These are phyloP conservation scores for Xerocomellus amylosporus DNA, from an alignment of 768 basidiomycete species.

Conservation along the genomic window DNA sequence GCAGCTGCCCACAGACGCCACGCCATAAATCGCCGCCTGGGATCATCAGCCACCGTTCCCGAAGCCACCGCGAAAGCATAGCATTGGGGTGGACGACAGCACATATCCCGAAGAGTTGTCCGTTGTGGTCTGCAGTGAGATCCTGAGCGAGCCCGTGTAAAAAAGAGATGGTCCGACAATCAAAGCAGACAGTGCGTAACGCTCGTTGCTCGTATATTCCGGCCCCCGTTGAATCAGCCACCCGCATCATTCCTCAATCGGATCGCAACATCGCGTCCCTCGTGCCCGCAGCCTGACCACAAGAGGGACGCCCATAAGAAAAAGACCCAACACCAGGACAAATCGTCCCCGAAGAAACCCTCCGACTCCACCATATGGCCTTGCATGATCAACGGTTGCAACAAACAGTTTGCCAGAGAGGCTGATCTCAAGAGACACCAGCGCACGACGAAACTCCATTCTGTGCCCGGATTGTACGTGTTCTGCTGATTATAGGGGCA, in stretches of 20 bases:
- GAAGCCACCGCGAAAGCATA: constrained; percentile 17
- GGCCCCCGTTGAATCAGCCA: constrained; percentile 25
- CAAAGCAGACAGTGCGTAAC: constrained; percentile 35
- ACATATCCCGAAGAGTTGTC: constrained; percentile 1
- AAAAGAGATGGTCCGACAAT: constrained; percentile 31
- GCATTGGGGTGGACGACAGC: constrained; percentile 4
- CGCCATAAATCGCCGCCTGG: constrained; percentile 26
- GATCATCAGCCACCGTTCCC: constrained; percentile 28
- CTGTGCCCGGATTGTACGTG: constrained; percentile 68
- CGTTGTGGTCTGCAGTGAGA: constrained; percentile 10
- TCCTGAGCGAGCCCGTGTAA: constrained; percentile 14
- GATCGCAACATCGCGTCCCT: constrained; percentile 5
- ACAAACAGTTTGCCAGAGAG: constrained; percentile 79
- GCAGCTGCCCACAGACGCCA: constrained; percentile 21
- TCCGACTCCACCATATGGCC: constrained; percentile 63
- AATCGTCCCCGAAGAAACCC: constrained; percentile 51
- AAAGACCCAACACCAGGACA: constrained; percentile 37
- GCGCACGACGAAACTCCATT: constrained; percentile 74
- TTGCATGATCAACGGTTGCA: constrained; percentile 77
- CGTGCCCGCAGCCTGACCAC: constrained; percentile 35
- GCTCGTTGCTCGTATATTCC: constrained; percentile 8
- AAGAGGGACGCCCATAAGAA: constrained; percentile 44
- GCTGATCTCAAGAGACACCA: constrained; percentile 82
- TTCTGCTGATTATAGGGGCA: constrained; percentile 12
- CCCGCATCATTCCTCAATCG: constrained; percentile 6